Conservation (phyloP, 768 basidiomycete genomes). For the Austroboletus festivus region DNA sequence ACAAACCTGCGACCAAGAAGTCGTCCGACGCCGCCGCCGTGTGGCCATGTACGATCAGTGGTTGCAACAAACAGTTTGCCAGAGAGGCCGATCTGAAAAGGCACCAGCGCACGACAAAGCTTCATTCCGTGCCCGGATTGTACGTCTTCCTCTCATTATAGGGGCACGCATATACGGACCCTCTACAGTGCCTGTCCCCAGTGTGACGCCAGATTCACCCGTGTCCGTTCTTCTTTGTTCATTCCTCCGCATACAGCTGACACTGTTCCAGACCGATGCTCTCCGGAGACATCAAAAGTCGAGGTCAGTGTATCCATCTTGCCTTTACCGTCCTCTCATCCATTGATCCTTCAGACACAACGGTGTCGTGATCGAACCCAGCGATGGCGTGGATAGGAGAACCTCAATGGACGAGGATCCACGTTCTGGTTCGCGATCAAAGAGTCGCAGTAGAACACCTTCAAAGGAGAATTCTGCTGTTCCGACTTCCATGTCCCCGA, state of each 20-base stretch:
- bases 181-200: slow-evolving; percentile 64
- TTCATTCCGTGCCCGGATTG: slow-evolving; percentile 74
- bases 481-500: slow-evolving; percentile 35
- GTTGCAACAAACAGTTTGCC: slow-evolving; percentile 79
- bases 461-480: slow-evolving; percentile 38
- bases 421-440: slow-evolving; percentile 42
- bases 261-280: slow-evolving; percentile 62
- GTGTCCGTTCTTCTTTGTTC: slow-evolving; percentile 45
- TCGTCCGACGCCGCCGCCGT: slow-evolving; percentile 46
- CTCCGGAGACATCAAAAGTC: slow-evolving; percentile 79
- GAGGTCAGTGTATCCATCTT: slow-evolving; percentile 42
- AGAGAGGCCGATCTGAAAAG: slow-evolving; percentile 80
- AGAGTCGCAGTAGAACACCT: slow-evolving; percentile 52
- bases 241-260: slow-evolving; percentile 16
- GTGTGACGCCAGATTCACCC: slow-evolving; percentile 76
- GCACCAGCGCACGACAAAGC: slow-evolving; percentile 77
- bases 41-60: slow-evolving; percentile 81
- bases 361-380: slow-evolving; percentile 59
- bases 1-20: slow-evolving; percentile 54
- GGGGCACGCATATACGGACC: slow-evolving; percentile 16
- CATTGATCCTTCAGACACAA: slow-evolving; percentile 45
- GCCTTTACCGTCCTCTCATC: slow-evolving; percentile 1
- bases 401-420: slow-evolving; percentile 21
- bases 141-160: slow-evolving; percentile 34
- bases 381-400: slow-evolving; percentile 22